Evolutionary conservation across 306 rosid genomes (phyloP).

Genomic region (Ammopiptanthus mongolicus): DNA sequence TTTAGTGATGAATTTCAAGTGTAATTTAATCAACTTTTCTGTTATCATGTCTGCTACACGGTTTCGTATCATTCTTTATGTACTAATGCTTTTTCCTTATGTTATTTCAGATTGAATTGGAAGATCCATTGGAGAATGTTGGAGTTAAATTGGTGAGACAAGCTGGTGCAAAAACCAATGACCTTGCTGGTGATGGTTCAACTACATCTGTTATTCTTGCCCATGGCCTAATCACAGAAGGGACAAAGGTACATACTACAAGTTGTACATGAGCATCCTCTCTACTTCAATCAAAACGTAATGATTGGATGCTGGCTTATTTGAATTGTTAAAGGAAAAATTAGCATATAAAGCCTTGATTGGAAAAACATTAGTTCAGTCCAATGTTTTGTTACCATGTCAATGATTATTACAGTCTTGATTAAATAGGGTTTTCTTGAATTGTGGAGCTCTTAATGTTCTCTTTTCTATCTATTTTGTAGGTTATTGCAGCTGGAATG

Average conservation of each 20-base stretch:
- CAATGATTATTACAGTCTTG: neutral
- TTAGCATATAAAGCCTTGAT: neutral
- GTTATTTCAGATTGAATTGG: conserved; percentile 70
- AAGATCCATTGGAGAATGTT: conserved; percentile 88
- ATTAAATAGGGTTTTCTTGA: neutral
- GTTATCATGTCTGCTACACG: neutral
- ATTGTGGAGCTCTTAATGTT: neutral
- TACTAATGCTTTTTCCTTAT: neutral
- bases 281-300: neutral
- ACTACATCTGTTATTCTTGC: conserved; percentile 89
- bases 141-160: conserved; percentile 95
- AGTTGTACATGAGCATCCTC: neutral
- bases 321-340: neutral
- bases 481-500: conserved; percentile 88
- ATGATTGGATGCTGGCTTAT: neutral
- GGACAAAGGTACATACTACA: conserved; percentile 59
- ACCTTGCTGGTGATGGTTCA: conserved; percentile 91
- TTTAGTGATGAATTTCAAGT: neutral
- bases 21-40: neutral
- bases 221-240: conserved; percentile 88
- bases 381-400: neutral
- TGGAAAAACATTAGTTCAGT: neutral
- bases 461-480: conserved; percentile 11
- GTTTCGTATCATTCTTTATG: neutral
- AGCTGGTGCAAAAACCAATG: conserved; percentile 96